Percentiles rank a stretch among this genome's conserved stretches.
phyloP scores from a whole-genome alignment of 495 filamentous ascomycete genomes.

The Penicillium odoratum region DNA sequence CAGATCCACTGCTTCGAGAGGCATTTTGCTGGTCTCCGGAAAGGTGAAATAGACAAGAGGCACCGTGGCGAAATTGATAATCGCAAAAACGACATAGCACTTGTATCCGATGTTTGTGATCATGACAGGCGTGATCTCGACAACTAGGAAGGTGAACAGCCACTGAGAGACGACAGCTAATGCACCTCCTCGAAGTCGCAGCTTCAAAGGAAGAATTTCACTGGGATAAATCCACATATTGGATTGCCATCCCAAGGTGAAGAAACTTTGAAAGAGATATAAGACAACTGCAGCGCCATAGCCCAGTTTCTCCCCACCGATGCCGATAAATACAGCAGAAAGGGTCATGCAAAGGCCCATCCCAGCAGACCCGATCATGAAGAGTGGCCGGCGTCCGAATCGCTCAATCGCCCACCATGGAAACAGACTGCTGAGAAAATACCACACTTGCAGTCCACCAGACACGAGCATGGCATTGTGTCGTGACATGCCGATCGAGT shows the following conservation, averaged over 20 bases:
- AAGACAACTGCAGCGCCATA: constrained; percentile 25
- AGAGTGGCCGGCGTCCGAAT: constrained; percentile 29
- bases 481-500: constrained; percentile 13
- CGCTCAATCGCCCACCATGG: constrained; percentile 21
- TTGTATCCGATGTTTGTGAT: constrained; percentile 52
- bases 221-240: constrained; percentile 38
- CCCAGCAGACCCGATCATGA: constrained; percentile 30
- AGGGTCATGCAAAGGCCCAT: constrained; percentile 31
- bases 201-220: constrained; percentile 44
- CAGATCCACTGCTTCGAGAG: constrained; percentile 15
- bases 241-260: constrained; percentile 18
- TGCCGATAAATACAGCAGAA: constrained; percentile 40
- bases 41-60: constrained; percentile 63
- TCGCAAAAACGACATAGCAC: constrained; percentile 55
- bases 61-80: constrained; percentile 26
- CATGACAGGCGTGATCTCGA: constrained; percentile 54
- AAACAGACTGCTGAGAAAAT: constrained; percentile 25
- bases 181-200: constrained; percentile 8
- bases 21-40: constrained; percentile 50
- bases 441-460: constrained; percentile 45
- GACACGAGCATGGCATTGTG: constrained; percentile 17
- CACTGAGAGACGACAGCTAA: constrained; percentile 13
- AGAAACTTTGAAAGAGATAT: constrained; percentile 22
- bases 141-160: constrained; percentile 39
- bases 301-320: constrained; percentile 20